These are phyloP conservation scores for Cladosporium sp. DNA, from an alignment of 2,329 filamentous ascomycete genomes.

Conservation along the genomic window DNA sequence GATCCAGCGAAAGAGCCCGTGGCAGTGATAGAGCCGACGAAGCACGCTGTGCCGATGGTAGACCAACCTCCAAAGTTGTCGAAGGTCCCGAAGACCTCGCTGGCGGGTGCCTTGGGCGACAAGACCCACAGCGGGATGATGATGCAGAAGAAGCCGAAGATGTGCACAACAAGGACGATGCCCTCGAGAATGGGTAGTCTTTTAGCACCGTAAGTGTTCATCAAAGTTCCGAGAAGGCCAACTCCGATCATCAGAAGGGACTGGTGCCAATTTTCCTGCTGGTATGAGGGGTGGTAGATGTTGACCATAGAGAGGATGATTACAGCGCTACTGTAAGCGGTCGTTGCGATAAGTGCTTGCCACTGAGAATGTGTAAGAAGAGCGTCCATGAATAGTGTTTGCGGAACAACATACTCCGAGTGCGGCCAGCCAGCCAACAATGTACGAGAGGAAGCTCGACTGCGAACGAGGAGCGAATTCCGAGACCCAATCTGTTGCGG, in stretches of 20 bases:
- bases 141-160: conserved; percentile 27
- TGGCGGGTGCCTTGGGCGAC: conserved; percentile 17
- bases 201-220: conserved; percentile 29
- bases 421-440: conserved; percentile 30
- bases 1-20: conserved; percentile 21
- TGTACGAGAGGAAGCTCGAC: conserved; percentile 21
- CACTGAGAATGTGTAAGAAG: conserved; percentile 25
- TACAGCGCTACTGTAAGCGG: conserved; percentile 1
- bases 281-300: conserved; percentile 18
- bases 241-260: conserved; percentile 29
- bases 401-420: conserved; percentile 26
- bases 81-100: conserved; percentile 29
- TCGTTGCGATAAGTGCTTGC: conserved; percentile 10
- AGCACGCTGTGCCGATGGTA: conserved; percentile 22
- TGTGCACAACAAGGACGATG: conserved; percentile 22
- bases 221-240: conserved; percentile 30
- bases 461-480: conserved; percentile 27
- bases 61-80: conserved; percentile 35
- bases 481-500: conserved; percentile 21
- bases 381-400: conserved; percentile 28
- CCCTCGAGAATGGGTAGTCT: conserved; percentile 35
- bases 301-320: conserved; percentile 8
- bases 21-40: conserved; percentile 28
- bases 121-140: conserved; percentile 27
- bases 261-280: conserved; percentile 24